Evolutionary conservation across 1,284 basidiomycete genomes (phyloP).

Genomic region (Rhodotorula sp.): DNA sequence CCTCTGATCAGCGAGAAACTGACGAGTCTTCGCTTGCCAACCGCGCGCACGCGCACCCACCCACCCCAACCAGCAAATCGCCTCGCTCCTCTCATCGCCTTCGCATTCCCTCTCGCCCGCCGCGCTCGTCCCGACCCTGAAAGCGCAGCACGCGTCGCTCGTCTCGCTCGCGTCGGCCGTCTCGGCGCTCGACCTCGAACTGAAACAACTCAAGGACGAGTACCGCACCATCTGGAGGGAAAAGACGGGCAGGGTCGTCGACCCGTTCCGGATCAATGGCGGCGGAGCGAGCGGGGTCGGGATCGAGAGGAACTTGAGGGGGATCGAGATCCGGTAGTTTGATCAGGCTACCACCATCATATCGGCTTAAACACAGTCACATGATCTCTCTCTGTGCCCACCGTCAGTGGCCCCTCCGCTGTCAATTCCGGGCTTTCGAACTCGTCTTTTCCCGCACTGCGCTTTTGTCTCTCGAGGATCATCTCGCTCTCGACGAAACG

Average conservation of each 20-base stretch:
- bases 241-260: conserved; percentile 39
- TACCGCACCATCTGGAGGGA: conserved; percentile 43
- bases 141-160: conserved; percentile 42
- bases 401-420: too few relatives aligned
- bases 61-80: conserved; percentile 16
- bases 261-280: conserved; percentile 36
- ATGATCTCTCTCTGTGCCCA: too few relatives aligned
- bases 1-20: neutral
- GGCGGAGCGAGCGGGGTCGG: neutral
- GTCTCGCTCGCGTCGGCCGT: conserved; percentile 43
- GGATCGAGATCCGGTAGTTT: conserved; percentile 20
- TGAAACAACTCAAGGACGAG: conserved; percentile 42
- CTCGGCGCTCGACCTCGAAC: conserved; percentile 37
- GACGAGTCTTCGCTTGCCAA: too few relatives aligned
- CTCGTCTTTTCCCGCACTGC: too few relatives aligned
- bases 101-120: conserved; percentile 17
- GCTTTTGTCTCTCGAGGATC: too few relatives aligned
- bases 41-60: neutral
- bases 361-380: too few relatives aligned
- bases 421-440: too few relatives aligned
- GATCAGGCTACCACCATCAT: too few relatives aligned
- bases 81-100: conserved; percentile 16
- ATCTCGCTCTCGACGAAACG: too few relatives aligned
- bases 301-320: conserved; percentile 15
- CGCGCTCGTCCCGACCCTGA: conserved; percentile 40